These are phyloP conservation scores for Naganishia vaughanmartiniae DNA, from an alignment of 768 basidiomycete species.

Conservation along the genomic window DNA sequence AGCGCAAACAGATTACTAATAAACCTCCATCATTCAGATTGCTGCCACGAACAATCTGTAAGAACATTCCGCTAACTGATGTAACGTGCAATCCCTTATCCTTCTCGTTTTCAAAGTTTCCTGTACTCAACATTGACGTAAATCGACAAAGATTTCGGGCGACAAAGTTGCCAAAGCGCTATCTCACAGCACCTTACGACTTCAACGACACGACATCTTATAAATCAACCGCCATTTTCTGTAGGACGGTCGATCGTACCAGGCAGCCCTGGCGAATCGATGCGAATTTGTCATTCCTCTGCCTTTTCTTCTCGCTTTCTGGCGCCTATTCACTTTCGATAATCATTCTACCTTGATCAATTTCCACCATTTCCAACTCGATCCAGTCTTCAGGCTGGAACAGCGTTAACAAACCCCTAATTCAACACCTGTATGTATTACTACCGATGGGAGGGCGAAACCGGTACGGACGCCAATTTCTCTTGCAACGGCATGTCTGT, in stretches of 20 bases:
- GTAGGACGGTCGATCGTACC: conserved; percentile 25
- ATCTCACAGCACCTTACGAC: conserved; percentile 12
- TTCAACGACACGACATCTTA: conserved; percentile 25
- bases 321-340: conserved; percentile 6
- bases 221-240: conserved; percentile 21
- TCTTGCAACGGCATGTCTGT: conserved; percentile 3
- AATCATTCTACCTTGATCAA: neutral
- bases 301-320: neutral
- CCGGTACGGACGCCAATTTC: neutral
- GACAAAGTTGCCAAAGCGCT: neutral
- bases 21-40: conserved; percentile 59
- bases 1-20: conserved; percentile 15
- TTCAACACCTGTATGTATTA: conserved; percentile 15
- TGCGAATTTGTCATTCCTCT: conserved; percentile 4
- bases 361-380: neutral
- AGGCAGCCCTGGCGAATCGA: conserved; percentile 28
- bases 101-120: conserved; percentile 38
- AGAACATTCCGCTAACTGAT: conserved; percentile 49
- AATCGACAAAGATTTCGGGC: neutral
- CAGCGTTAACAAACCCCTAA: conserved; percentile 2
- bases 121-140: conserved; percentile 50
- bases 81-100: neutral
- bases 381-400: neutral
- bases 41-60: conserved; percentile 96
- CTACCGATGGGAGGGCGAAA: neutral